Evolutionary conservation across 2,329 filamentous ascomycete genomes (phyloP), one percentile per base, ranked within the genome.

Genomic region (Aspergillus luchuensis): DNA sequence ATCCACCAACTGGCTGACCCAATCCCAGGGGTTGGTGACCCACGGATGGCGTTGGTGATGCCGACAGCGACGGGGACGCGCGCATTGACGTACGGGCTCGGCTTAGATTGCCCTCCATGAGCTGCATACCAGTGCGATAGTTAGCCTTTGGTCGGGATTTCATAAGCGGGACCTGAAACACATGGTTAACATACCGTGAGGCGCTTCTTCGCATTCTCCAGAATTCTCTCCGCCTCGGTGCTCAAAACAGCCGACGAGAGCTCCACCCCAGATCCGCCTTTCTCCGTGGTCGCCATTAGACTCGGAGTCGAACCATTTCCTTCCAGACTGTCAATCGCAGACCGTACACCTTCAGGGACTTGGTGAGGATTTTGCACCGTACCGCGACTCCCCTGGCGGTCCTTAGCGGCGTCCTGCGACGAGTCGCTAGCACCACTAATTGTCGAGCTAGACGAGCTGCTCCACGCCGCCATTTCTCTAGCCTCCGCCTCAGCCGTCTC

Each of bases 101-200:
- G 59, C 85, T 89, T 19, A 97, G 81, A 68, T 97, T 97, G 39
- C 90, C 92, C 77, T 97, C 94, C 92, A 97, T 97, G 33, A 91
- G 90, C 92, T 96, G 74, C 21, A 53, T 5, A 17, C 53, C 57
- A 39, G 30, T 36, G 33, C 33, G 11, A 36, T 43, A 57, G 57
- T 71, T 58, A 72, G 68, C 60, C 15, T 30, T 25, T 21, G 8
- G 2, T 13, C 19, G 5, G 47, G 33, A 6, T 41, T 36, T 36
- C 58, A 52, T 28, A 45, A 15, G 8, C 19, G 19, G 19, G 10
- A 15, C 17, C n/a, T 10, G 19, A 5, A 21, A 7, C 43, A 48
- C 43, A 41, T 8, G 15, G 25, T 47, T 17, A 39, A 78, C 91
- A 75, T 82, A 96, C 92, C 72, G 91, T 95, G 63, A 98, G 82